Evolutionary conservation across 1,284 basidiomycete genomes (phyloP), one percentile per base, ranked within the genome.

Genomic region (Boletellus deceptivus): DNA sequence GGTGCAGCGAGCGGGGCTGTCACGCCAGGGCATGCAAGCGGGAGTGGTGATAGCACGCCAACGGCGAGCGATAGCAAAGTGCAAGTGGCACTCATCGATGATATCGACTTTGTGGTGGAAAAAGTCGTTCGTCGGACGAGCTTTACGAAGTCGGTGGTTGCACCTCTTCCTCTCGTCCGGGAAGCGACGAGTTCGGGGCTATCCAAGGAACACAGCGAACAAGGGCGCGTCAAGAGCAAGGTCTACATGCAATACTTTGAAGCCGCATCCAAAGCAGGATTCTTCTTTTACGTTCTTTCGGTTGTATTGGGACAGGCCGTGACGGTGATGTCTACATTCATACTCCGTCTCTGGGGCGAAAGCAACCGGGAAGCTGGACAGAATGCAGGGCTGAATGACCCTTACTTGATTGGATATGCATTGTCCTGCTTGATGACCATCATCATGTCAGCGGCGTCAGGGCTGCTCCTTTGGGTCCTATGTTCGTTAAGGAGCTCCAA

Each of bases 171-270:
- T 4, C 57, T 65, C 8, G 67, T 74, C 33, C 64, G 72, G 17
- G 57, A 72, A n/a, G 57, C 70, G 48, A 68, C 75, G 3, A 70
- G 33, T 2, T 22, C 73, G 34, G 83, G 81, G 3, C 62, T 79
- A 13, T 75, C 82, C 3, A 87, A 89, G 62, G 93, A 95, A 65
- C 86, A 92, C 62, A 78, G 77, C 38, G 91, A 95, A 61, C 84
- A 88, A 64, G 93, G 94, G 2, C 79, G 79, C 13, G 92, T 96
- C 56, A 94, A 94, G 70, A 63, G 68, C 29, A 72, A 78, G 17
- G 89, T 96, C 2, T 97, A 97, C 69, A 68, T 73, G 52, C 74
- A 83, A 53, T 97, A 96, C 67, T 79, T 96, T 62, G 71, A 80
- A 53, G 90, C 93, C 0, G 90, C 91, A 11, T 91, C 90, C 2